Evolutionary conservation across 2,329 filamentous ascomycete genomes (phyloP).

Genomic region (Ceratocystiopsis sp.): DNA sequence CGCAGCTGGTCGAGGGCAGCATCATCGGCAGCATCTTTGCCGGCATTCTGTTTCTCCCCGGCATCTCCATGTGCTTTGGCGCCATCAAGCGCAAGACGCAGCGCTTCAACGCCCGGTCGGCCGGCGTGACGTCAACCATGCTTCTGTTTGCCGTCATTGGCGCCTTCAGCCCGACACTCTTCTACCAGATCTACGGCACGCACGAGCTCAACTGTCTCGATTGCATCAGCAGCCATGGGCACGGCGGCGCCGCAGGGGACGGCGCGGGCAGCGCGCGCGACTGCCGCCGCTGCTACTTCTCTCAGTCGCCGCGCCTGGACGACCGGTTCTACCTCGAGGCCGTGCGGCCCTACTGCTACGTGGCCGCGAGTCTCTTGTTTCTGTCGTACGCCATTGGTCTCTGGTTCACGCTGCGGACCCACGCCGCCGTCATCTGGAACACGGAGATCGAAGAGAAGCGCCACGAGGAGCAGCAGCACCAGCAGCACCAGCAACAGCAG

Average conservation of each 20-base stretch:
- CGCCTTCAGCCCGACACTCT: conserved; percentile 86
- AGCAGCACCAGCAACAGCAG: neutral
- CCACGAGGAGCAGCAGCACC: conserved; percentile 28
- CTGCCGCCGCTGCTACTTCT: conserved; percentile 87
- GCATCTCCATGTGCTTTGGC: conserved; percentile 95
- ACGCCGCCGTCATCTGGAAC: conserved; percentile 95
- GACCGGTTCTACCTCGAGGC: conserved; percentile 83
- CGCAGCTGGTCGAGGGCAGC: conserved; percentile 83
- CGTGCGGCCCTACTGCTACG: conserved; percentile 84
- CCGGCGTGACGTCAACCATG: conserved; percentile 96
- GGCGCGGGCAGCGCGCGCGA: conserved; percentile 38
- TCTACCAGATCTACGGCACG: conserved; percentile 97
- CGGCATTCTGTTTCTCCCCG: conserved; percentile 84
- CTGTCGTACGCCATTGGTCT: conserved; percentile 85
- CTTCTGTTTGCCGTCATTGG: conserved; percentile 89
- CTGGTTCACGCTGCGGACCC: conserved; percentile 88
- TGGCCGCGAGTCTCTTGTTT: conserved; percentile 72
- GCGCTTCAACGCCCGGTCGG: conserved; percentile 91
- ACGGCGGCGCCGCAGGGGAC: conserved; percentile 22
- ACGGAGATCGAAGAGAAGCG: conserved; percentile 66
- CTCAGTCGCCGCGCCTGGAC: conserved; percentile 65
- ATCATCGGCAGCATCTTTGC: conserved; percentile 97
- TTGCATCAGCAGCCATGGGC: conserved; percentile 33
- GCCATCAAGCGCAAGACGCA: conserved; percentile 97
- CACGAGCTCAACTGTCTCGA: conserved; percentile 81